Evolutionary conservation across 768 basidiomycete genomes (phyloP), one percentile per base, ranked within the genome.

Genomic region (Imleria badia): DNA sequence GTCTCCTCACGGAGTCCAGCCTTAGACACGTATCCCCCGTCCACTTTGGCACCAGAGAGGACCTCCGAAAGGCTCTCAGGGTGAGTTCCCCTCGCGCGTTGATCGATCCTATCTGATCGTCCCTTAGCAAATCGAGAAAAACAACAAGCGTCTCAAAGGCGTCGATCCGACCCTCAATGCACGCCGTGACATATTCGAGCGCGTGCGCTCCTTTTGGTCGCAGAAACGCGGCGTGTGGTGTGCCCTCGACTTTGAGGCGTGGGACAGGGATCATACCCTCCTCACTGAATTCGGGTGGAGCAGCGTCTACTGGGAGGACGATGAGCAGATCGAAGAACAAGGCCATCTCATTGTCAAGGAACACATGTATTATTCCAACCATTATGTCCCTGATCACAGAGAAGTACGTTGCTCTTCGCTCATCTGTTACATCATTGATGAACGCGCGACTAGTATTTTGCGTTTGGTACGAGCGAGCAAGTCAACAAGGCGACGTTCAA

Each of bases 281-380:
- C 75, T 93, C 58, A 91, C 89, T 23, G 93, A 95, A 66, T 87
- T 91, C 60, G 93, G 93, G n/a, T 93, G 83, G 79, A 82, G 83
- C 60, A 64, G 74, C 10, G 60, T 85, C 30, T 74, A 72, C 10
- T 91, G 85, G 83, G 73, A 81, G 45, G 73, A 78, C 23, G 83
- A 78, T 5, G 40, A 73, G 39, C 75, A 75, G 63, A 62, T 82
- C 38, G 72, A 73, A 35, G 78, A 83, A 47, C 61, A 73, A 40
- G 84, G 80, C 0, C 87, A 91, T 66, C 70, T 84, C 38, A 81
- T 87, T 52, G 79, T 91, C 19, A 76, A 82, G 47, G 87, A 91
- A 58, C 77, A 84, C 60, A 73, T 72, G 46, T 66, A 72, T 38
- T 85, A 81, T 51, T 73, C 66, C 22, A 94, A 93, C 63, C 75